Conservation (phyloP, 2,329 filamentous ascomycete species). For the Cryphonectria naterciae region DNA sequence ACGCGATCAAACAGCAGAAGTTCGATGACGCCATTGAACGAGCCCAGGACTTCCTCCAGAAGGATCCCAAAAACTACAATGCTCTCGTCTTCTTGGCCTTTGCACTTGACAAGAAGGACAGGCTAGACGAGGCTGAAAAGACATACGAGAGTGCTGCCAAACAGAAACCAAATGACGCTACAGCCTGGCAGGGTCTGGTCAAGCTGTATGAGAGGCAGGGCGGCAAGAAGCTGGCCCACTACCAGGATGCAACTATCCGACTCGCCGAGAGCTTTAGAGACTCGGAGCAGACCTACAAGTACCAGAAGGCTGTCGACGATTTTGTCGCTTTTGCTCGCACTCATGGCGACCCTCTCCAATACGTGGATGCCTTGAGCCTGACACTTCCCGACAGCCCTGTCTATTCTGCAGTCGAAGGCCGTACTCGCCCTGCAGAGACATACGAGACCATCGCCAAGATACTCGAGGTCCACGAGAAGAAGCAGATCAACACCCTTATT, state of each 20-base stretch:
- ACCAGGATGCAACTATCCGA: constrained; percentile 72
- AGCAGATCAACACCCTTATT: constrained; percentile 87
- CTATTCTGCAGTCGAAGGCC: constrained; percentile 81
- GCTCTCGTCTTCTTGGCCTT: constrained; percentile 88
- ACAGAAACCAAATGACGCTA: constrained; percentile 74
- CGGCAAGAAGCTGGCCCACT: constrained; percentile 69
- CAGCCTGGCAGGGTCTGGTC: constrained; percentile 89
- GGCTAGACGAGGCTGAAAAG: constrained; percentile 72
- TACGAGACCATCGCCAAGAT: constrained; percentile 84
- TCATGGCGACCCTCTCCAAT: constrained; percentile 73
- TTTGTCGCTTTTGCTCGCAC: constrained; percentile 75
- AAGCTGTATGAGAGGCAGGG: constrained; percentile 83
- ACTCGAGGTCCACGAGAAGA: constrained; percentile 82
- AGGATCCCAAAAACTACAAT: constrained; percentile 80
- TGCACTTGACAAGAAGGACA: constrained; percentile 76
- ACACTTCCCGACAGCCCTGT: constrained; percentile 80
- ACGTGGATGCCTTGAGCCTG: constrained; percentile 75
- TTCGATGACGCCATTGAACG: constrained; percentile 76
- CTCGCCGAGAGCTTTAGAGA: constrained; percentile 76
- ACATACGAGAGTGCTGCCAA: constrained; percentile 74
- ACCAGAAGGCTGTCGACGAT: constrained; percentile 74
- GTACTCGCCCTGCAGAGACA: constrained; percentile 77
- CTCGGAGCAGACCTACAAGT: constrained; percentile 65
- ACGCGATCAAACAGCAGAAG: constrained; percentile 76
- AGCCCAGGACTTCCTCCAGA: constrained; percentile 69